Base-by-base conservation (phyloP, 805 yeast species). In the Sugiyamaella marilandica region DNA sequence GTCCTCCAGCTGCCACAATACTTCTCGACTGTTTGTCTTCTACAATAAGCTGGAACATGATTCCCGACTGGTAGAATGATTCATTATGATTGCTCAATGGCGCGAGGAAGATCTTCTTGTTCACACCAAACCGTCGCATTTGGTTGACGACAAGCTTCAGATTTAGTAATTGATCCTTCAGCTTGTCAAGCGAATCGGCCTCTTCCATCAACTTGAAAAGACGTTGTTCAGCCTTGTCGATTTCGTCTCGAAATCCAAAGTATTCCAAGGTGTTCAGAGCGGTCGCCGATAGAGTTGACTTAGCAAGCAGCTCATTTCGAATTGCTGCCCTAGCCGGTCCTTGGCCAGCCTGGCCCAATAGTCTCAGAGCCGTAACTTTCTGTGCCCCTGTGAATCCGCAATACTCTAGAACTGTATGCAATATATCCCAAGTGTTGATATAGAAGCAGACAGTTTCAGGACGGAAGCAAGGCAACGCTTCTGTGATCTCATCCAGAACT, bases 1-100 rank as follows among this genome's bases (percentile, higher is more conserved):
- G 74, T 2, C 99, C 99, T 44, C 99, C 99, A 0, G 94, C 92
- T 13, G 94, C 94, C 39, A 94, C 72, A 32, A 84, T 74, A 5
- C 57, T 50, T 16, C 54, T 37, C 8, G 59, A 54, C 18, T 63
- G 60, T 10, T 61, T 47, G 2, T 82, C 84, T 51, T 87, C 85
- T 57, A 82, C 79, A 1, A 89, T 79, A 0, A 87, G 88, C 60
- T 89, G 95, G 65, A 92, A 94, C 95, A 94, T 89, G 1, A 91
- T 70, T 0, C 95, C 95, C 14, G 83, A 82, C 36, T 76, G 73
- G 64, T 91, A 94, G 64, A 89, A 92, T 9, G 83, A 78, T 32
- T 84, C 79, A 59, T 89, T 89, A 69, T 87, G 88, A 58, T 89
- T 88, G 62, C 90, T 81, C 67, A 94, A 75, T 0, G 99, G 99